A percentile compares a stretch with the other conserved stretches of the same genome.
Conservation (phyloP, 2,329 filamentous ascomycete genomes). For the Fusarium nelsonii region DNA sequence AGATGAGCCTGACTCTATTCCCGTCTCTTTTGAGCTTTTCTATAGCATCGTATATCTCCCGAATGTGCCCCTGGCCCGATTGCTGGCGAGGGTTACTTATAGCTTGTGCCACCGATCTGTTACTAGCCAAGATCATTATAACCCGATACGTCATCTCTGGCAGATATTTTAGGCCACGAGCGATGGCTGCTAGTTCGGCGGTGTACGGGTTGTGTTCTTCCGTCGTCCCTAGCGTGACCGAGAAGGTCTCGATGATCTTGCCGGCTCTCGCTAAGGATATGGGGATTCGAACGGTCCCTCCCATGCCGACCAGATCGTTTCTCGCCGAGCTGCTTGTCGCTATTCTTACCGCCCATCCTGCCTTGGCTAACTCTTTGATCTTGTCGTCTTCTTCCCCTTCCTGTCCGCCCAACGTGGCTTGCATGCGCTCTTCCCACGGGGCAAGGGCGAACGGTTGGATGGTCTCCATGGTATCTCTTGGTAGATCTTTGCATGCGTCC, state of each 20-base stretch:
- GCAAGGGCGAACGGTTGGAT: not conserved
- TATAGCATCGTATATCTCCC: not conserved
- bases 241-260: not conserved
- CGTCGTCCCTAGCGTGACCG: not conserved
- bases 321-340: conserved; percentile 37
- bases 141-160: not conserved
- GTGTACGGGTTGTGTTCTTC: not conserved
- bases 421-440: not conserved
- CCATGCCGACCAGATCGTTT: conserved; percentile 36
- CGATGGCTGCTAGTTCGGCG: not conserved
- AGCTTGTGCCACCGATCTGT: not conserved
- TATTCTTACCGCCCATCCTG: conserved; percentile 18
- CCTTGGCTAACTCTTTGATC: conserved; percentile 3
- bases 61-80: not conserved
- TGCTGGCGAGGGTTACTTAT: not conserved
- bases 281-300: conserved; percentile 13
- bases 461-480: not conserved
- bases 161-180: not conserved
- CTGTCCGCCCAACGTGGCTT: not conserved
- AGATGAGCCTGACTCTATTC: not conserved
- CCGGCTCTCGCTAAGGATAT: not conserved
- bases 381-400: conserved; percentile 29
- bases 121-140: not conserved
- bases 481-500: not conserved
- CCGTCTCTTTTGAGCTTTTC: not conserved